phyloP scores from a whole-genome alignment of 192 early-diverging fungal genomes.

The Backusella psychrophila region DNA sequence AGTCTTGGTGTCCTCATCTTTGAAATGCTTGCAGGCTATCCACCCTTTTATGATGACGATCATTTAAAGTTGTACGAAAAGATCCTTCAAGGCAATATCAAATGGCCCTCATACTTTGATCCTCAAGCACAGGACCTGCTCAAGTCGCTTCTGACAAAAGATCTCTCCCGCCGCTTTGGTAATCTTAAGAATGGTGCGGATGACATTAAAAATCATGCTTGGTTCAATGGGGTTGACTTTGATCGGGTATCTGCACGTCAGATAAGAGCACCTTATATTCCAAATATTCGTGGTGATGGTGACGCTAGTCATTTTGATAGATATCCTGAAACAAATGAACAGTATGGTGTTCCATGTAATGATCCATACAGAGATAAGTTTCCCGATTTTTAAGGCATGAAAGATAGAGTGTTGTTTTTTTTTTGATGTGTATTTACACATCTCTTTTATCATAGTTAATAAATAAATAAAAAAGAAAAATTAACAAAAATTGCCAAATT shows the following conservation, averaged over 20 bases:
- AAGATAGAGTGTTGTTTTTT: neutral
- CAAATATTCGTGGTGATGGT: constrained; percentile 76
- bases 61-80: constrained; percentile 90
- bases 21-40: constrained; percentile 93
- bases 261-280: constrained; percentile 85
- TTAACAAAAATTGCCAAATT: constrained; percentile 59
- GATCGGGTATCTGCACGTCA: constrained; percentile 65
- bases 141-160: constrained; percentile 74
- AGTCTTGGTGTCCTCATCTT: constrained; percentile 89
- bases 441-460: constrained; percentile 77
- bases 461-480: constrained; percentile 31
- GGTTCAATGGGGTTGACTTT: constrained; percentile 96
- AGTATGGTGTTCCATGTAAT: constrained; percentile 63
- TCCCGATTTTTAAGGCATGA: constrained; percentile 5
- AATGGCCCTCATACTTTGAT: constrained; percentile 86
- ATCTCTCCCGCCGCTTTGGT: constrained; percentile 84
- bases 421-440: constrained; percentile 15
- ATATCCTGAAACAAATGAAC: constrained; percentile 91
- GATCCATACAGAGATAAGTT: constrained; percentile 29
- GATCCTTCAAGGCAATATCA: constrained; percentile 78
- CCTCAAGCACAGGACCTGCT: constrained; percentile 79
- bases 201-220: constrained; percentile 93
- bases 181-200: constrained; percentile 80
- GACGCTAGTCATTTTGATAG: constrained; percentile 95
- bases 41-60: constrained; percentile 94